phyloP scores from a whole-genome alignment of 139 green algal species.

The Diplosphaera chodatii region DNA sequence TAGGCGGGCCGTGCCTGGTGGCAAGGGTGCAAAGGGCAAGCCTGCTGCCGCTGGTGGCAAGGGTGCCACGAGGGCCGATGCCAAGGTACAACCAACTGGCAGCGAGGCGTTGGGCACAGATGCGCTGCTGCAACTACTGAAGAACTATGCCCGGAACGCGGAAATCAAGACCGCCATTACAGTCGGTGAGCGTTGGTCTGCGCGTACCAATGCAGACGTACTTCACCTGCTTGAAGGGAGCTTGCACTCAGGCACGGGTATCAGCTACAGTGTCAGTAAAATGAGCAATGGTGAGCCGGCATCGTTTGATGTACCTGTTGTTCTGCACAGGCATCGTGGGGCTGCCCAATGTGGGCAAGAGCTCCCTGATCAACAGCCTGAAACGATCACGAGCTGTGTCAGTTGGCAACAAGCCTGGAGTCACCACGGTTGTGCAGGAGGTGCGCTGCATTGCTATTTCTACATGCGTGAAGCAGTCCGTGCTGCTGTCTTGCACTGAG shows the following conservation, averaged over 20 bases:
- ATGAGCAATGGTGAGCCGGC: no score
- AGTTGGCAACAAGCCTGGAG: constrained; percentile 77
- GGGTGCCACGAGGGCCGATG: constrained; percentile 1
- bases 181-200: constrained; percentile 45
- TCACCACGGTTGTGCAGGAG: constrained; percentile 84
- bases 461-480: no score
- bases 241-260: no score
- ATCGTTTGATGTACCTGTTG: no score
- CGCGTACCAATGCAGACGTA: no score
- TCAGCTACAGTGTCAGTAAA: no score
- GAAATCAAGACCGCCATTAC: constrained; percentile 91
- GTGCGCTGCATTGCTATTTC: no score
- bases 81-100: constrained; percentile 21
- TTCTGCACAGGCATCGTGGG: constrained; percentile 76
- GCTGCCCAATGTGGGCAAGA: constrained; percentile 98
- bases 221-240: no score
- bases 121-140: constrained; percentile 94
- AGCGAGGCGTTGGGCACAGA: constrained; percentile 65
- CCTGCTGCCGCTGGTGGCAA: no score
- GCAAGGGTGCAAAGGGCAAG: background rate
- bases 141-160: constrained; percentile 90
- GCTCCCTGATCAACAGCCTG: constrained; percentile 93
- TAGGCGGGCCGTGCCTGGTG: background rate
- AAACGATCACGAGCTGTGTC: constrained; percentile 80
- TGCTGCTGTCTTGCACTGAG: no score